Percentiles rank a stretch among this genome's conserved stretches.
phyloP scores from a whole-genome alignment of 2,329 filamentous ascomycete species.

The Mariannaea elegans region DNA sequence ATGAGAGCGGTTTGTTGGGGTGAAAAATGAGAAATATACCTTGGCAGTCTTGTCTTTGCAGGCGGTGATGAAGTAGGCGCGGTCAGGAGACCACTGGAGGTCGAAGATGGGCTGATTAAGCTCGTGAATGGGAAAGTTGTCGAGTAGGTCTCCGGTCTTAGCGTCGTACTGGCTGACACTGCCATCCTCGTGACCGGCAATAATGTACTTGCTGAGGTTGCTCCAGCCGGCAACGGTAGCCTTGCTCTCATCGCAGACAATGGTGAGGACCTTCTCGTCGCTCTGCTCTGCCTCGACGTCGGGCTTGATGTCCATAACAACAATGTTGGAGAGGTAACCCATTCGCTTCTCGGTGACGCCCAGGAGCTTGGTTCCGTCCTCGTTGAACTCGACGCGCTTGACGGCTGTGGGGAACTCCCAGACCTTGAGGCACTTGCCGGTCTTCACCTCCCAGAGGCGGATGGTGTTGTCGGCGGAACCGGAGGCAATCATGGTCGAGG shows the following conservation, averaged over 20 bases:
- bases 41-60: slow-evolving; percentile 98
- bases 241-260: slow-evolving; percentile 95
- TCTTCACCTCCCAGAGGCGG: slow-evolving; percentile 94
- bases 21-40: slow-evolving; percentile 55
- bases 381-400: slow-evolving; percentile 97
- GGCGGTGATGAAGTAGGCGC: slow-evolving; percentile 97
- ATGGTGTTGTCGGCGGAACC: slow-evolving; percentile 99
- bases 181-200: slow-evolving; percentile 96
- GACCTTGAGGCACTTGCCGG: slow-evolving; percentile 90
- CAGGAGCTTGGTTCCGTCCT: slow-evolving; percentile 89
- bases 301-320: slow-evolving; percentile 87
- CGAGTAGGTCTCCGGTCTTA: slow-evolving; percentile 86
- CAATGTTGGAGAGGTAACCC: slow-evolving; percentile 93
- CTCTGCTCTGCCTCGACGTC: slow-evolving; percentile 85
- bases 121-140: slow-evolving; percentile 87
- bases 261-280: slow-evolving; percentile 83
- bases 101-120: slow-evolving; percentile 85
- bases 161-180: slow-evolving; percentile 90
- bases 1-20: background rate
- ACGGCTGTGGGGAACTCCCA: slow-evolving; percentile 98
- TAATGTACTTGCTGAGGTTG: slow-evolving; percentile 94
- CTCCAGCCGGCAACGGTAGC: slow-evolving; percentile 98
- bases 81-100: slow-evolving; percentile 92
- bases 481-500: slow-evolving; percentile 89
- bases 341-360: slow-evolving; percentile 99